Base-by-base conservation (phyloP, 2,329 filamentous ascomycete genomes). In the Lasiodiplodia sp. region DNA sequence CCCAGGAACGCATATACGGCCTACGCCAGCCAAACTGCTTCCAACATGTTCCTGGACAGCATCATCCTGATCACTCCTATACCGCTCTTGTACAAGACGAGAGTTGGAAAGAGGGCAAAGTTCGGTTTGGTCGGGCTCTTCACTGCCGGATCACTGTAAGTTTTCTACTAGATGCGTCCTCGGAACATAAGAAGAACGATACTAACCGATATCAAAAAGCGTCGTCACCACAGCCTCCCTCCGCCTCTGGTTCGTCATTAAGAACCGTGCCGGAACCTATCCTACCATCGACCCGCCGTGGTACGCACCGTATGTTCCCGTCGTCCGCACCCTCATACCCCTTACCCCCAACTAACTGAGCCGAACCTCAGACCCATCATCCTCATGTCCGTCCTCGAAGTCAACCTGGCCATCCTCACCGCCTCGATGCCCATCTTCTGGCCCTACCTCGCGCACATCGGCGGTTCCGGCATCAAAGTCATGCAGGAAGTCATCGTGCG, bases 41-140 rank as follows among this genome's bases (percentile, higher is more conserved):
- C 72, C 51, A 80, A 80, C 57, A 77, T 76, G 72, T 62, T 75
- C 4, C 70, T 80, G 8, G 79, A 80, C 47, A 62, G 77, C 11
- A 4, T 79, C 2, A 74, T 79, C 1, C 63, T 79, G 6, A 21
- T 75, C 2, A 57, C 78, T 2, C 79, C 79, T 0, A 47, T 79
- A 2, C 78, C 77, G 0, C 77, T 79, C 51, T 64, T 80, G 28
- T 69, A 70, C n/a, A 71, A 72, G n/a, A 63, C 79, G 34, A 72
- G 71, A 18, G 71, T 79, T 57, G 71, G 71, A 3, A 76, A 74
- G n/a, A 79, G 74, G 68, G 76, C 74, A 12, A 73, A 72, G 64
- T 34, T 71, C 6, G 77, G 77, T 1, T 56, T 80, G 1, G 72
- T 77, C 5, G 71, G 72, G 0, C 69, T 80, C 1, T 68, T 68